A percentile compares a stretch with the other conserved stretches of the same genome.
phyloP scores from a whole-genome alignment of 2,329 filamentous ascomycete species.

The Phaeomoniella chlamydospora region DNA sequence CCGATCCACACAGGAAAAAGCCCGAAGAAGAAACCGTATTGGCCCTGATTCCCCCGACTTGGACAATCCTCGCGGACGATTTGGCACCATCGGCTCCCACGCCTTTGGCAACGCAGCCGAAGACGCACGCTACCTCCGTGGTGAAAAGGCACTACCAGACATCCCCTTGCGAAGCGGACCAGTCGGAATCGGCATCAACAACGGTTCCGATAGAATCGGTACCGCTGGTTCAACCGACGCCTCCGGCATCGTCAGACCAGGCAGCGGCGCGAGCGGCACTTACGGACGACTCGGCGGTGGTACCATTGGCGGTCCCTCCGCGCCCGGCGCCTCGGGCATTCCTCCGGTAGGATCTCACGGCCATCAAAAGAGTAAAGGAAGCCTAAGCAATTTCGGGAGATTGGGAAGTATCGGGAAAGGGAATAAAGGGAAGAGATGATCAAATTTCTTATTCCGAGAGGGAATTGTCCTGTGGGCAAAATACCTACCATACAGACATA shows the following conservation, averaged over 20 bases:
- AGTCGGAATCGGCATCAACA: background rate
- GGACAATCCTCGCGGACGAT: slow-evolving; percentile 15
- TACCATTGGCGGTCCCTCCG: background rate
- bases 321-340: slow-evolving; percentile 2
- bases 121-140: background rate
- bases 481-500: no score
- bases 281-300: slow-evolving; percentile 2
- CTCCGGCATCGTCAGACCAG: background rate
- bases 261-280: background rate
- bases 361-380: slow-evolving; percentile 9
- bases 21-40: slow-evolving; percentile 29
- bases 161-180: background rate
- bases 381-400: slow-evolving; percentile 10
- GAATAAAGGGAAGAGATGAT: slow-evolving; percentile 27
- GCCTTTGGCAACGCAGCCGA: background rate
- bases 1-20: slow-evolving; percentile 74
- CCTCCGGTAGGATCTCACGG: background rate
- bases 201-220: no score
- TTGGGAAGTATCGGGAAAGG: slow-evolving; percentile 53
- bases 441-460: no score
- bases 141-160: slow-evolving; percentile 3
- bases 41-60: background rate
- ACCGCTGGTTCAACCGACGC: background rate
- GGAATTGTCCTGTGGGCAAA: no score
- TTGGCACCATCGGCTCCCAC: background rate